These are phyloP conservation scores for Backusella parvicylindrica DNA, from an alignment of 192 early-diverging fungal species.

Conservation along the genomic window DNA sequence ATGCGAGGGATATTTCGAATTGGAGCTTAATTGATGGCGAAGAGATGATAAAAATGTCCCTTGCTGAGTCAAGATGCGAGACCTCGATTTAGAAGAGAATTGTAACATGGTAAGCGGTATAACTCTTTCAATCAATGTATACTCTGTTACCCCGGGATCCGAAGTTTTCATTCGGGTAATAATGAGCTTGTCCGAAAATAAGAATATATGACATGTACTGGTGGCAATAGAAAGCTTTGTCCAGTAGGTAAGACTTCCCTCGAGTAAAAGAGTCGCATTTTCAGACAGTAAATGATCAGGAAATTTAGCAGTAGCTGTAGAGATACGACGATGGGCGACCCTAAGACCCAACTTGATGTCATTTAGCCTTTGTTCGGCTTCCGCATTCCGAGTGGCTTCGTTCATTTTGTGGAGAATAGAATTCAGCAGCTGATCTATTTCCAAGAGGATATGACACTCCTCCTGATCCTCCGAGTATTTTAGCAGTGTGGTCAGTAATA, in stretches of 20 bases:
- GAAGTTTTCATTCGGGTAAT: background rate
- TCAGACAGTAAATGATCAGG: background rate
- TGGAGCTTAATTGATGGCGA: background rate
- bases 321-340: background rate
- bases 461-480: conserved; percentile 11
- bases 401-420: conserved; percentile 9
- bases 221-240: background rate
- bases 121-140: background rate
- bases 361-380: background rate
- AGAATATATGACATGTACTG: conserved; percentile 6
- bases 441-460: background rate
- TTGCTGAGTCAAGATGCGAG: background rate
- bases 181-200: conserved; percentile 4
- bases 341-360: background rate
- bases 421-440: background rate
- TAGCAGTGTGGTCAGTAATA: background rate
- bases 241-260: background rate
- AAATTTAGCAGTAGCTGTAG: background rate
- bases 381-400: conserved; percentile 14
- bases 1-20: background rate
- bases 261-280: background rate
- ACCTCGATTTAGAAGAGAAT: background rate
- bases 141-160: background rate
- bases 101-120: conserved; percentile 12
- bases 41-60: background rate